Evolutionary conservation across 2,329 filamentous ascomycete genomes (phyloP), one percentile per base, ranked within the genome.

Genomic region (Pseudogymnoascus sp.): DNA sequence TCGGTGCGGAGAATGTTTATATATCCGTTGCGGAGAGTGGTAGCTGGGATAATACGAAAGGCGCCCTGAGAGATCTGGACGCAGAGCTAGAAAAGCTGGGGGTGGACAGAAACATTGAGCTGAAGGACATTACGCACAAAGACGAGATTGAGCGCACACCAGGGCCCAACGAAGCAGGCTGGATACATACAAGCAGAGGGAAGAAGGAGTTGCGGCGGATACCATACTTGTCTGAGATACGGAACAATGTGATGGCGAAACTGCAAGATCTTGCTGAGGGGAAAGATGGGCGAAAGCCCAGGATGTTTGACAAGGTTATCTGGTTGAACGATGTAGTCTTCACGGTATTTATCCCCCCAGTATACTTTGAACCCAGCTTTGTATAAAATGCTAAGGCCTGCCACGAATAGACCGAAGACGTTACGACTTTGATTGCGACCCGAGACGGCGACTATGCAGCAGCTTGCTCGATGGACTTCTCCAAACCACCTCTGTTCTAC

Each of bases 11-110:
- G 2, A 89, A 89, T 68, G 81, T 90, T 1, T 90, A 81, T 68
- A 79, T 91, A 39, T 84, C 82, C 63, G 79, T 90, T 30, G 80
- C 82, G 62, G 87, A 90, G 71, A 87, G 83, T 66, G 87, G 87
- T 4, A 88, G 84, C 69, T 85, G 81, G 75, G 88, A 90, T 69
- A 77, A 85, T 62, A 88, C 82, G 16, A 89, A 89, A 71, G 78
- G 75, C 14, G 81, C 81, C 6, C 73, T 91, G 65, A 73, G 70
- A 20, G 76, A 81, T 22, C 74, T 91, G 28, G 84, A 87, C 62
- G 65, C 64, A 1, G 72, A 80, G 60, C 74, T 90, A 8, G 80
- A 77, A 7, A 69, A 70, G 11, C 66, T 82, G 14, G 78, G 79
- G 1, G 80, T 89, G 2, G 72, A 75, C 39, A 77, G 79, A 28